These are phyloP conservation scores for Camelina laxa DNA, from an alignment of 345 rosid genomes.

Conservation along the genomic window DNA sequence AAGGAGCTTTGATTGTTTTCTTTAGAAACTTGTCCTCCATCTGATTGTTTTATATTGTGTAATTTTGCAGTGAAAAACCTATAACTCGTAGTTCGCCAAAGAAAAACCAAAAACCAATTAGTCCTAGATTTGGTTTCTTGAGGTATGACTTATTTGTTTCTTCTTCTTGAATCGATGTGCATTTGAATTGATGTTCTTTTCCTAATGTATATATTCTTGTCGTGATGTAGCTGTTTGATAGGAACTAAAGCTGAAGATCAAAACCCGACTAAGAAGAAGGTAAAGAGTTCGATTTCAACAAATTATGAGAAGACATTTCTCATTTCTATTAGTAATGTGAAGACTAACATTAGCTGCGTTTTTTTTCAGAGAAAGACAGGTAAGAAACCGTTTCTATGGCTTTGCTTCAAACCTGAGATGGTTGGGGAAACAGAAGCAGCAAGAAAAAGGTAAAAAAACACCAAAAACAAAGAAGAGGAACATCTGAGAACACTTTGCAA, in stretches of 20 bases:
- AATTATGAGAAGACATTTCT: not conserved
- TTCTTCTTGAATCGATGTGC: not conserved
- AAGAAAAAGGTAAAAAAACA: not conserved
- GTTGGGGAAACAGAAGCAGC: constrained; percentile 17
- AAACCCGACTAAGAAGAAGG: constrained; percentile 23
- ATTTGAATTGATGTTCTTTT: not conserved
- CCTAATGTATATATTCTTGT: constrained; percentile 7
- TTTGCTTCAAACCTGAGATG: constrained; percentile 39
- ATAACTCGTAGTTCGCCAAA: not conserved
- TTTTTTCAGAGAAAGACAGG: constrained; percentile 24
- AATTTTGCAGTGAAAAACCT: constrained; percentile 26
- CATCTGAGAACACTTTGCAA: constrained; percentile 13
- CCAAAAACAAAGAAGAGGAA: constrained; percentile 15
- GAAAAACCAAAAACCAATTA: constrained; percentile 19
- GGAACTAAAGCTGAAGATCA: constrained; percentile 35
- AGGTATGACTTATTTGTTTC: constrained; percentile 20
- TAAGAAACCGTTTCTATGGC: constrained; percentile 34
- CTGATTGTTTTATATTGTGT: not conserved
- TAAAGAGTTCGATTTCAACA: constrained; percentile 5
- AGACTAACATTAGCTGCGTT: constrained; percentile 7
- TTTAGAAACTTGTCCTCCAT: not conserved
- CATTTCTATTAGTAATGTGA: constrained; percentile 7
- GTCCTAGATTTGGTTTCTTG: constrained; percentile 33
- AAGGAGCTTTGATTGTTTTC: constrained; percentile 14
- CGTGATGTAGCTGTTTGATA: constrained; percentile 28